Evolutionary conservation across 306 rosid genomes (phyloP).

Genomic region (Casuarina glauca): DNA sequence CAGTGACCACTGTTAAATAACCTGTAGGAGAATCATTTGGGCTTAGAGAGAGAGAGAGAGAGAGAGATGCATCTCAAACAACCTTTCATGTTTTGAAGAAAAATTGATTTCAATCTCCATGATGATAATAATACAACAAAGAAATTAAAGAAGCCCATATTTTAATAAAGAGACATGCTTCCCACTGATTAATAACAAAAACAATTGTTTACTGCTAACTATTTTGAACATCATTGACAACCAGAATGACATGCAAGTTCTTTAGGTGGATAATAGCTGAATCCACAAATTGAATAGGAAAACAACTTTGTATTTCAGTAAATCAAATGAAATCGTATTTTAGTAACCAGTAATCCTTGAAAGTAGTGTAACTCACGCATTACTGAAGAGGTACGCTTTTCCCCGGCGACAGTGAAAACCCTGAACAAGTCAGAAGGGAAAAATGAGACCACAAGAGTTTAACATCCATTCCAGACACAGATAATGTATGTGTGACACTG

Average conservation of each 20-base stretch:
- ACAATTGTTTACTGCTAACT: not conserved
- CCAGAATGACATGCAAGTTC: not conserved
- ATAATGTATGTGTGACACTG: conserved; percentile 6
- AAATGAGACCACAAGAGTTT: conserved; percentile 21
- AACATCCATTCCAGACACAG: conserved; percentile 20
- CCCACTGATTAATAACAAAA: not conserved
- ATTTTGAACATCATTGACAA: not conserved
- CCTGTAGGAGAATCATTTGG: not conserved
- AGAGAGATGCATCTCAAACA: not conserved
- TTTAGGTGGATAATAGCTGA: not conserved
- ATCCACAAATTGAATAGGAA: not conserved
- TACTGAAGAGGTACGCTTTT: conserved; percentile 79
- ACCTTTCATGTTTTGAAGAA: not conserved
- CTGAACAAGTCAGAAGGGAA: conserved; percentile 44
- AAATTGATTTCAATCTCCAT: not conserved
- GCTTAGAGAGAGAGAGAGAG: not conserved
- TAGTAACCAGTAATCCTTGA: not conserved
- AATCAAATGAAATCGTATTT: not conserved
- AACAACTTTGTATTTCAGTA: not conserved
- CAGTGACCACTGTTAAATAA: not conserved
- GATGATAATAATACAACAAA: not conserved
- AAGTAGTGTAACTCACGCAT: conserved; percentile 58
- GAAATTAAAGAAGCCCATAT: not conserved
- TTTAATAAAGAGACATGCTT: not conserved
- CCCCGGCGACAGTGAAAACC: conserved; percentile 69